Evolutionary conservation across 495 filamentous ascomycete species (phyloP), one percentile per base, ranked within the genome.

Genomic region (Talaromyces trachyspermus): DNA sequence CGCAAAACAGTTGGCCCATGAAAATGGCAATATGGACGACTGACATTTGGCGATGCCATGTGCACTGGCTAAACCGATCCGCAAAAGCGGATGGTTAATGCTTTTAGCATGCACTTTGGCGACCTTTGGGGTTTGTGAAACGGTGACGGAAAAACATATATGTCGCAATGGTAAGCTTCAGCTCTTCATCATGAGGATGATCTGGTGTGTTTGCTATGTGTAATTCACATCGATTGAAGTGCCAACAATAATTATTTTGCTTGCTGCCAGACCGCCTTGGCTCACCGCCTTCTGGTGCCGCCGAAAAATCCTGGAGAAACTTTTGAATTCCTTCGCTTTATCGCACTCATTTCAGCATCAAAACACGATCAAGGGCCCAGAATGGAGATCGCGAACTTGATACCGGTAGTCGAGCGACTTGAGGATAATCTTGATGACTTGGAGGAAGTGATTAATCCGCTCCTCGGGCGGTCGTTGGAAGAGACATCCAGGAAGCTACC

Each of bases 401-500:
- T 68, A 26, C 63, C 72, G 32, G 70, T 82, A 49, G 64, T 97
- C 35, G 80, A 86, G 53, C 70, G 77, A 50, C 79, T 96, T 7
- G 83, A 87, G 42, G 78, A 80, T 53, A 77, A 86, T 48, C 72
- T 95, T 40, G 83, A 89, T 61, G 79, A 85, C 46, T 74, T 96
- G 19, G 77, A 89, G 50, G 80, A 83, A n/a, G 66, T 74, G 4
- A 69, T 97, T 20, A 57, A 75, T 24, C 88, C 89, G 8, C 52
- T 89, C 11, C 62, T 95, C 24, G 71, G 74, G 15, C 66, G 63
- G 23, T 70, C 82, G 17, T 57, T 97, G 19, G 35, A 40, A 15
- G 79, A 85, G 41, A 71, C 76, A 7, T 79, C 88, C 5, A 80
- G 76, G 47, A 92, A 88, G 61, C 70, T 98, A 25, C 89, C 94